phyloP scores from a whole-genome alignment of 78 protist species.

The Isochrysis galbana region DNA sequence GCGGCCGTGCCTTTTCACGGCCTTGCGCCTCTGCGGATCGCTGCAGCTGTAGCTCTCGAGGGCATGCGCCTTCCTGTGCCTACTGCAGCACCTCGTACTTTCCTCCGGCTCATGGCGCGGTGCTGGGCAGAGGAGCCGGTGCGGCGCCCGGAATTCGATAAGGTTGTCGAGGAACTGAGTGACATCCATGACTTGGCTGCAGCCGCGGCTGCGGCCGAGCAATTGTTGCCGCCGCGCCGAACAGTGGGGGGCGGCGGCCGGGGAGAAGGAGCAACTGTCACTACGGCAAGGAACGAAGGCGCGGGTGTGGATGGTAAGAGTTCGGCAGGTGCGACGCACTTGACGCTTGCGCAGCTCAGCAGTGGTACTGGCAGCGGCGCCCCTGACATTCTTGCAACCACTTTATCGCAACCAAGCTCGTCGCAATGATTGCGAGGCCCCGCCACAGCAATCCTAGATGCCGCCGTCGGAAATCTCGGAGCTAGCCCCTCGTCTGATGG shows the following conservation, averaged over 20 bases:
- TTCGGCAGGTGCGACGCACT: no score
- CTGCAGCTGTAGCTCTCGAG: background rate
- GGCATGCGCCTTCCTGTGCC: conserved; percentile 18
- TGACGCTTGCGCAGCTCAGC: no score
- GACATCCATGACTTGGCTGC: background rate
- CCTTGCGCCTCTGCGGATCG: background rate
- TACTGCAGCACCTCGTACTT: background rate
- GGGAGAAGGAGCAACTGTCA: no score
- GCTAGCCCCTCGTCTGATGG: no score
- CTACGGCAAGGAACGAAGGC: no score
- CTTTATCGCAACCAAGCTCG: background rate
- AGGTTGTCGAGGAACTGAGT: background rate
- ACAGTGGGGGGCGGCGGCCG: no score
- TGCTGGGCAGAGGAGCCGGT: background rate
- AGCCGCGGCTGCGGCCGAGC: no score
- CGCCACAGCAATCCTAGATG: background rate
- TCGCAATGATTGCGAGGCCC: background rate
- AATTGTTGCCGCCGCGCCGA: no score
- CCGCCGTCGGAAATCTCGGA: no score
- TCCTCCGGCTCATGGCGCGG: background rate
- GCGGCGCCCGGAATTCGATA: background rate
- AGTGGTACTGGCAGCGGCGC: no score
- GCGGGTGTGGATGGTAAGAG: no score
- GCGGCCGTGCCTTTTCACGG: background rate
- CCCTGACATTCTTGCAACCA: no score